phyloP scores from a whole-genome alignment of 2,329 filamentous ascomycete species.

The Aphanoascus verrucosus region DNA sequence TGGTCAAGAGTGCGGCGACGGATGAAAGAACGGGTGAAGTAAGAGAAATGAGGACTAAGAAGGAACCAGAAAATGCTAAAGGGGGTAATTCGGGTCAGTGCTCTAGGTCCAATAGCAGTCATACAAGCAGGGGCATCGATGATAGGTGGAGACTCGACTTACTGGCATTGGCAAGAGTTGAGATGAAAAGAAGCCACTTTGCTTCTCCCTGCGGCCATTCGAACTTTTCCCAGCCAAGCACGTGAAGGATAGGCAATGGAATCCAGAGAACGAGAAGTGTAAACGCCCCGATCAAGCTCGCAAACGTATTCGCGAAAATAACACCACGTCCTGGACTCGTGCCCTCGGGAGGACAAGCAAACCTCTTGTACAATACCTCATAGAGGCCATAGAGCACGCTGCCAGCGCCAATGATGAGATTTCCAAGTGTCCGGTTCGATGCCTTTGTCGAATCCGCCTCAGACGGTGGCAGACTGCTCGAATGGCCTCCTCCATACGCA shows the following conservation, averaged over 20 bases:
- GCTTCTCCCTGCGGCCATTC: constrained; percentile 67
- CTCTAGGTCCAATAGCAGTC: constrained; percentile 10
- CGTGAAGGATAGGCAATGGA: constrained; percentile 73
- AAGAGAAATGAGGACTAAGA: constrained; percentile 82
- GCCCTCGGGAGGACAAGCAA: constrained; percentile 85
- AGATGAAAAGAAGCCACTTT: constrained; percentile 68
- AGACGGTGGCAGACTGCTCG: constrained; percentile 32
- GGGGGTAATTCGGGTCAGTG: background rate
- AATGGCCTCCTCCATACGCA: constrained; percentile 70
- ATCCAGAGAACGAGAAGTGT: constrained; percentile 85
- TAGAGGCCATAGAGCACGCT: constrained; percentile 93
- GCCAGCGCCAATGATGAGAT: constrained; percentile 81
- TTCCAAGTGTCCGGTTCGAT: constrained; percentile 64
- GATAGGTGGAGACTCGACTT: constrained; percentile 25
- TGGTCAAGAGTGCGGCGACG: constrained; percentile 86
- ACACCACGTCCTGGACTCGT: constrained; percentile 77
- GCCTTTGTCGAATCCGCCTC: constrained; percentile 39
- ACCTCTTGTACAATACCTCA: constrained; percentile 90
- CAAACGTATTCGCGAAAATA: constrained; percentile 90
- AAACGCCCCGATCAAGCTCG: constrained; percentile 74
- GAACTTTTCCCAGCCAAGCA: constrained; percentile 68
- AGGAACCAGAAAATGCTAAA: constrained; percentile 70
- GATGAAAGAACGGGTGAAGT: constrained; percentile 87
- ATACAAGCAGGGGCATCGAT: background rate
- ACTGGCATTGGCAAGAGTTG: constrained; percentile 75